These are phyloP conservation scores for Euptelea pleiosperma DNA, from an alignment of 164 flowering plant genomes.

Conservation along the genomic window DNA sequence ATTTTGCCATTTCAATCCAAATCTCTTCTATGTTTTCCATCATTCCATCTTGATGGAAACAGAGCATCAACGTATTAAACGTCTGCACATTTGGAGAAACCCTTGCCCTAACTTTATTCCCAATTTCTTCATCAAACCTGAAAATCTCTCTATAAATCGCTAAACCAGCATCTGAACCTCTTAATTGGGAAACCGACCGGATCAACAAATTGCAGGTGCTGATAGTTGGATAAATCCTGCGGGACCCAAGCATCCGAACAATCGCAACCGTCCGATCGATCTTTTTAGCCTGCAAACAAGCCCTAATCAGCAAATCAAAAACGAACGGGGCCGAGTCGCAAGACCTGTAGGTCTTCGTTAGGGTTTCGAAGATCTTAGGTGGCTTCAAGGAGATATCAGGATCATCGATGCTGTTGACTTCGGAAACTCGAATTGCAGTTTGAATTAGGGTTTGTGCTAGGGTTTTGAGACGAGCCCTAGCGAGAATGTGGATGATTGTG, in stretches of 20 bases:
- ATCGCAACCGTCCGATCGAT: constrained; percentile 46
- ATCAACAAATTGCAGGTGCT: constrained; percentile 58
- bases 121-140: constrained; percentile 21
- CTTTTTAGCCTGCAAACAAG: constrained; percentile 47
- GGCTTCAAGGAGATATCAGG: constrained; percentile 14
- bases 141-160: constrained; percentile 50
- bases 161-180: constrained; percentile 44
- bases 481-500: constrained; percentile 67
- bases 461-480: constrained; percentile 52
- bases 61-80: constrained; percentile 55
- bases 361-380: constrained; percentile 41
- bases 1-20: constrained; percentile 50
- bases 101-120: constrained; percentile 16
- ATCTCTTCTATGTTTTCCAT: constrained; percentile 46
- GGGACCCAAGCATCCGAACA: constrained; percentile 45
- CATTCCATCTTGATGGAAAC: constrained; percentile 46
- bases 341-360: constrained; percentile 53
- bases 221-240: constrained; percentile 38
- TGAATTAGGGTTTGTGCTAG: constrained; percentile 42
- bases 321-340: constrained; percentile 90
- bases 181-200: constrained; percentile 30
- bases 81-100: constrained; percentile 55
- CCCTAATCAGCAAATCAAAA: constrained; percentile 66
- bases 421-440: constrained; percentile 35
- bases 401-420: constrained; percentile 9